Conservation (phyloP, 176 grass and related monocot species). For the Carex cristatella region DNA sequence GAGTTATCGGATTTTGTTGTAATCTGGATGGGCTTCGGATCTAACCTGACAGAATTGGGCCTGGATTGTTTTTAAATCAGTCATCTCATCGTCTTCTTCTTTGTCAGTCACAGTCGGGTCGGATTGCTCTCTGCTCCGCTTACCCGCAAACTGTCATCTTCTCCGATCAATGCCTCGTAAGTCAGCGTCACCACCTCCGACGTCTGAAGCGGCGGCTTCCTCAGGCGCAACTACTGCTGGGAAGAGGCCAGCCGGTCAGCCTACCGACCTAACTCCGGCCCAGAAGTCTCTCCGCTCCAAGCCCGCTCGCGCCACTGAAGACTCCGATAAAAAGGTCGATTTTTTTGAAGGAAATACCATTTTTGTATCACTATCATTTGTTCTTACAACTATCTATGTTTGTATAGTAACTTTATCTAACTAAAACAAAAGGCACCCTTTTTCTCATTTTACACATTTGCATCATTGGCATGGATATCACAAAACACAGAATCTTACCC, state of each 20-base stretch:
- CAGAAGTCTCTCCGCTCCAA: constrained; percentile 61
- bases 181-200: constrained; percentile 10
- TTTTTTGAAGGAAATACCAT: too few relatives aligned
- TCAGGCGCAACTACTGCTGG: not conserved
- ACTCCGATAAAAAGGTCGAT: constrained; percentile 42
- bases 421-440: too few relatives aligned
- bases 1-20: not conserved
- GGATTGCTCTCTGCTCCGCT: not conserved
- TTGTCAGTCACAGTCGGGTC: not conserved
- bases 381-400: too few relatives aligned
- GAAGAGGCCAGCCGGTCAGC: constrained; percentile 1
- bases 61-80: too few relatives aligned
- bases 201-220: not conserved
- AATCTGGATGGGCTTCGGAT: not conserved
- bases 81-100: not conserved
- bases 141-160: not conserved
- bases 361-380: too few relatives aligned
- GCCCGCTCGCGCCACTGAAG: constrained; percentile 22
- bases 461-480: too few relatives aligned
- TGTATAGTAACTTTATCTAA: too few relatives aligned
- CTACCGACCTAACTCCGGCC: constrained; percentile 22
- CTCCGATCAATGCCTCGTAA: constrained; percentile 3
- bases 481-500: too few relatives aligned
- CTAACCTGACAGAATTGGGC: too few relatives aligned
- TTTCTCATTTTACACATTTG: too few relatives aligned